Conservation (phyloP, 768 basidiomycete species). For the Russula sp. region DNA sequence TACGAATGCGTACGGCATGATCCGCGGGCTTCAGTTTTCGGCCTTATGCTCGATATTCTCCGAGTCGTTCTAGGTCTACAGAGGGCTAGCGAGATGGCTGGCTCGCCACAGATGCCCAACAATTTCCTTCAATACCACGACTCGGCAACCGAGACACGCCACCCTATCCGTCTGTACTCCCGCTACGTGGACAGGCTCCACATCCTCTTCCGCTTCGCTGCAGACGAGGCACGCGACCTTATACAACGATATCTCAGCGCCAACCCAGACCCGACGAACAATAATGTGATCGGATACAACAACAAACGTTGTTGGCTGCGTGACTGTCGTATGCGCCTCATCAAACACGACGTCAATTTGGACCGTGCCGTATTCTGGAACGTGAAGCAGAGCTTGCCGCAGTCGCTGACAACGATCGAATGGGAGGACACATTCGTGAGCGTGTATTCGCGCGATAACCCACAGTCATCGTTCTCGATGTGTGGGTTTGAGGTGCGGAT, state of each 20-base stretch:
- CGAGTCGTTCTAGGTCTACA: constrained; percentile 95
- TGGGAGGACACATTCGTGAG: constrained; percentile 99
- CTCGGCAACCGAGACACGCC: constrained; percentile 89
- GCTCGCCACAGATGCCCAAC: constrained; percentile 95
- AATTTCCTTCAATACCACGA: constrained; percentile 98
- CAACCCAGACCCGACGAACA: constrained; percentile 97
- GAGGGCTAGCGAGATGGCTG: constrained; percentile 98
- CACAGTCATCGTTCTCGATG: constrained; percentile 97
- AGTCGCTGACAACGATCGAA: constrained; percentile 95
- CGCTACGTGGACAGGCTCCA: constrained; percentile 94
- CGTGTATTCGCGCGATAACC: constrained; percentile 96
- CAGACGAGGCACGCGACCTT: constrained; percentile 94
- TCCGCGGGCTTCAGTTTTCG: constrained; percentile 96
- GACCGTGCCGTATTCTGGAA: constrained; percentile 99
- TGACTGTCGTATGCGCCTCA: constrained; percentile 97
- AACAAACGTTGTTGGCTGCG: constrained; percentile 99
- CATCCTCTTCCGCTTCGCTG: constrained; percentile 97
- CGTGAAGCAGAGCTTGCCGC: constrained; percentile 91
- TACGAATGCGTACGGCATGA: constrained; percentile 94
- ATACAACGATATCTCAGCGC: constrained; percentile 97
- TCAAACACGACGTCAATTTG: constrained; percentile 99
- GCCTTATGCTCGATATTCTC: constrained; percentile 92
- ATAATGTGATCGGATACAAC: constrained; percentile 98
- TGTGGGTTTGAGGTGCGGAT: constrained; percentile 98
- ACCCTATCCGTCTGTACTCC: constrained; percentile 97